Evolutionary conservation across 2,329 filamentous ascomycete genomes (phyloP).

Genomic region (Emergomyces pasteurianus): DNA sequence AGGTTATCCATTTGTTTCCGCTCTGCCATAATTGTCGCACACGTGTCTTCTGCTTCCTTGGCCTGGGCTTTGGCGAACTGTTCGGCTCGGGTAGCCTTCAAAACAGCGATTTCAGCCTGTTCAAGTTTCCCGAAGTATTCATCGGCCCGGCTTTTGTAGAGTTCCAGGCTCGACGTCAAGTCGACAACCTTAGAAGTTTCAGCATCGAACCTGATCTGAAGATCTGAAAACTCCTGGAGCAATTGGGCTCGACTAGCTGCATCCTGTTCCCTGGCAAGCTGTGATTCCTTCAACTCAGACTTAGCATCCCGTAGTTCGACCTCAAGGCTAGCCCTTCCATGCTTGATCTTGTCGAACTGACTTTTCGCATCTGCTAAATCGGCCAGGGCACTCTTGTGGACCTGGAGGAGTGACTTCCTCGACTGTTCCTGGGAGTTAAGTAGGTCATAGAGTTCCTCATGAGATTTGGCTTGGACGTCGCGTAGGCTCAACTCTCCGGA

Average conservation of each 20-base stretch:
- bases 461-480: slow-evolving; percentile 83
- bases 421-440: slow-evolving; percentile 90
- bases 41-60: slow-evolving; percentile 82
- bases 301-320: slow-evolving; percentile 75
- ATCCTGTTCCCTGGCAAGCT: slow-evolving; percentile 71
- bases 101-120: slow-evolving; percentile 87
- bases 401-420: slow-evolving; percentile 65
- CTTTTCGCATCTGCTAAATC: slow-evolving; percentile 80
- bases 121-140: slow-evolving; percentile 97
- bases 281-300: slow-evolving; percentile 73
- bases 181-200: slow-evolving; percentile 78
- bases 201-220: slow-evolving; percentile 84
- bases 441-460: slow-evolving; percentile 86
- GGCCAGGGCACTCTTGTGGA: slow-evolving; percentile 72
- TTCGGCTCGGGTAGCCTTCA: slow-evolving; percentile 84
- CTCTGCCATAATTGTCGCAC: slow-evolving; percentile 80
- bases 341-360: slow-evolving; percentile 76
- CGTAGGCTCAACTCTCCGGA: slow-evolving; percentile 79
- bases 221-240: slow-evolving; percentile 80
- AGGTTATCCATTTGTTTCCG: slow-evolving; percentile 77
- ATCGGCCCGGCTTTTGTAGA: slow-evolving; percentile 87
- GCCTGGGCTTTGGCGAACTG: slow-evolving; percentile 88
- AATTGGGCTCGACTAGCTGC: slow-evolving; percentile 76
- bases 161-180: slow-evolving; percentile 65
- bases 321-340: slow-evolving; percentile 65